phyloP scores from a whole-genome alignment of 148 eudicot genomes.

The Cornus florida region DNA sequence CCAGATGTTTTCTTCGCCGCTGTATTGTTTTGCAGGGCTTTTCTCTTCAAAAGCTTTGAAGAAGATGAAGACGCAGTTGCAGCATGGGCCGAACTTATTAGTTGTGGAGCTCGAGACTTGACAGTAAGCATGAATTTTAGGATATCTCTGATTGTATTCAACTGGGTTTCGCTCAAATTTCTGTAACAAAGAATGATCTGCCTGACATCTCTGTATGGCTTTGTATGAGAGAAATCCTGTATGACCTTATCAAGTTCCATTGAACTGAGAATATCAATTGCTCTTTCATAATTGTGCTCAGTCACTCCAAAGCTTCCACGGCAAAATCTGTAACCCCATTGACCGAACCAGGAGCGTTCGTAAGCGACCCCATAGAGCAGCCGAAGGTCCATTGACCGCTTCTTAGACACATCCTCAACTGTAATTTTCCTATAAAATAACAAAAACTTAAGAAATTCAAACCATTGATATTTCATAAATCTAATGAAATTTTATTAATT shows the following conservation, averaged over 20 bases:
- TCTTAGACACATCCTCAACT: slow-evolving; percentile 73
- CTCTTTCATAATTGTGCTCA: slow-evolving; percentile 53
- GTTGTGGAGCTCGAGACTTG: slow-evolving; percentile 34
- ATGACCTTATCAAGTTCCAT: slow-evolving; percentile 47
- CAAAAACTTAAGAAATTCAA: slow-evolving; percentile 1
- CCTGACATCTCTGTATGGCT: slow-evolving; percentile 25
- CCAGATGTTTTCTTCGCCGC: slow-evolving; percentile 30
- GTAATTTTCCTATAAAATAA: slow-evolving; percentile 55
- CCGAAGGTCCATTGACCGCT: slow-evolving; percentile 70
- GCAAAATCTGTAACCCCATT: slow-evolving; percentile 74
- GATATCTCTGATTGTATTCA: slow-evolving; percentile 63
- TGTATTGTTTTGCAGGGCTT: neutral
- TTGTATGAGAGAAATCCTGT: slow-evolving; percentile 15
- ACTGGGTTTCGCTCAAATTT: slow-evolving; percentile 49
- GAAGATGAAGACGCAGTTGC: neutral
- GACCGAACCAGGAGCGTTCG: slow-evolving; percentile 84
- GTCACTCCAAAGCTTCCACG: slow-evolving; percentile 81
- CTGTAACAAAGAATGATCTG: slow-evolving; percentile 49
- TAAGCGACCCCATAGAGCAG: slow-evolving; percentile 79
- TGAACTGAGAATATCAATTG: slow-evolving; percentile 62
- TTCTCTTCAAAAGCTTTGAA: slow-evolving; percentile 10
- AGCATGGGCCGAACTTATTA: slow-evolving; percentile 2
- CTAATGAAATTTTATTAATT: neutral
- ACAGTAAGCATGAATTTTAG: slow-evolving; percentile 64
- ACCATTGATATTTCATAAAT: neutral